Base-by-base conservation (phyloP, 331 rosid genomes). In the Quercus lobata region DNA sequence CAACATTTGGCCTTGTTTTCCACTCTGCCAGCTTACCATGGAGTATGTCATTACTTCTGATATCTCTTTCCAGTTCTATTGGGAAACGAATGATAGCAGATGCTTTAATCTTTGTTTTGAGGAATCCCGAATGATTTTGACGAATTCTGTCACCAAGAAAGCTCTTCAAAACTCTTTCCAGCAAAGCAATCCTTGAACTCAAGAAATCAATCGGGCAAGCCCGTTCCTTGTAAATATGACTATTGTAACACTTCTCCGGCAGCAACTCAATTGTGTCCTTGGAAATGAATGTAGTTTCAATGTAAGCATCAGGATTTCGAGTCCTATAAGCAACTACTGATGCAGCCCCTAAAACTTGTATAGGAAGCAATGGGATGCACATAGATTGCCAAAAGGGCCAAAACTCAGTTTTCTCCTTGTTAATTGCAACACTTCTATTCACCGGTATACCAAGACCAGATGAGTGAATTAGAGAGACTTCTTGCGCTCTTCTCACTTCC, bases 191-290 rank as follows among this genome's bases (percentile, higher is more conserved):
- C 79, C 81, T 82, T 77, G 58, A 58, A 69, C 86, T 71, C 32
- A 89, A 79, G 73, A 96, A 89, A 86, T 83, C 92, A 73, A 93
- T 66, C 14, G 94, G 89, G 76, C 88, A 87, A 56, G 81, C 75
- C 66, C 54, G 77, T 58, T 80, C 84, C 71, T 79, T 84, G 84
- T 77, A 34, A 41, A 73, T 55, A 53, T 57, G 85, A 58, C 80
- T 84, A 30, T 69, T 49, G 56, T 83, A 91, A 85, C 98, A 93
- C 89, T 93, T 95, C 80, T 91, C 96, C 6, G 99, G 86, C 74
- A 93, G 84, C 63, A 95, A 84, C 88, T 91, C 91, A 82, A 95
- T 71, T 5, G 90, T 83, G 62, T 89, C 91, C 57, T 88, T 84
- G 1, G 96, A 90, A 77, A 87, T 79, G 25, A 69, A 76, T 24